A percentile compares a stretch with the other conserved stretches of the same genome.
phyloP scores from a whole-genome alignment of 495 filamentous ascomycete species.

The Aspergillus mulundensis region DNA sequence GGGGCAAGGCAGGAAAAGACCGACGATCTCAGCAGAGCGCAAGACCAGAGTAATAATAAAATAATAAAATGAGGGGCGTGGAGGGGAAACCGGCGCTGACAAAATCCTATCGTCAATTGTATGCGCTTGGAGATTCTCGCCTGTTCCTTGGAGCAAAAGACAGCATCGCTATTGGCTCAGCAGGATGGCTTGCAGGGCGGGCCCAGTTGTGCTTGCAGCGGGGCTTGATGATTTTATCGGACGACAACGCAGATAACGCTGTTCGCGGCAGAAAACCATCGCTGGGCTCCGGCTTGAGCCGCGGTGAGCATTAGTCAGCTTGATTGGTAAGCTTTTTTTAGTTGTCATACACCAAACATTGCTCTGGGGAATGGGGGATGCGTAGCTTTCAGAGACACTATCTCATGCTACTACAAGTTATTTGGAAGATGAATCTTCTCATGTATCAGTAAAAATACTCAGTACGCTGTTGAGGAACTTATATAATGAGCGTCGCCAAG shows the following conservation, averaged over 20 bases:
- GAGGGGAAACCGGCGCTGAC: conserved; percentile 10
- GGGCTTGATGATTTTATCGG: conserved; percentile 21
- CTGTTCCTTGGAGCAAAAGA: conserved; percentile 13
- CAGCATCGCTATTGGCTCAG: conserved; percentile 17
- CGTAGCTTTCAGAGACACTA: no score
- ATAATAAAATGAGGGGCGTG: conserved; percentile 3
- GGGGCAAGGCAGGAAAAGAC: neutral
- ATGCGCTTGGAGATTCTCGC: conserved; percentile 19
- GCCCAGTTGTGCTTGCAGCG: conserved; percentile 23
- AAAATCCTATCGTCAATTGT: conserved; percentile 16
- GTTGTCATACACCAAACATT: no score
- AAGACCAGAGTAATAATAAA: neutral
- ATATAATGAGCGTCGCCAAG: neutral
- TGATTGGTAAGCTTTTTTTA: neutral
- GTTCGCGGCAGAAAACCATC: neutral
- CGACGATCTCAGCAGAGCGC: neutral
- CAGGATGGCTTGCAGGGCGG: conserved; percentile 10
- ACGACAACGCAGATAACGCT: conserved; percentile 18
- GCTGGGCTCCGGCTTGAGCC: no score
- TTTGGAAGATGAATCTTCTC: no score
- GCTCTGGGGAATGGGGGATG: no score
- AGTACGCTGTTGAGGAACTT: no score
- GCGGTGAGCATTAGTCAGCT: neutral
- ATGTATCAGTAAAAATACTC: no score
- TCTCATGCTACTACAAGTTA: no score